Conservation (phyloP, 345 rosid species). For the Eucalyptus marginata region DNA sequence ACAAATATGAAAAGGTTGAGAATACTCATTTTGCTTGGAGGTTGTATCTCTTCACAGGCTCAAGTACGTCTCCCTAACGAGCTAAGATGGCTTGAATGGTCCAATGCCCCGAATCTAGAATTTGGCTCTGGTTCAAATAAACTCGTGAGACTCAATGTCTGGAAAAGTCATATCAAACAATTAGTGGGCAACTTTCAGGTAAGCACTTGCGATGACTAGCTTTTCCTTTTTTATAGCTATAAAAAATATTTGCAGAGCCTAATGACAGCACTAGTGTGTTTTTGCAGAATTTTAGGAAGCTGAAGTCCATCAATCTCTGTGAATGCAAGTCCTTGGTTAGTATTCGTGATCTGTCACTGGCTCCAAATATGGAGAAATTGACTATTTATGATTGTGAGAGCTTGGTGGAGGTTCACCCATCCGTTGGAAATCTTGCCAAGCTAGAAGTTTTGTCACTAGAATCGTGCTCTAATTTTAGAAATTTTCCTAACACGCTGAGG, state of each 20-base stretch:
- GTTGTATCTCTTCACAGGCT: not conserved
- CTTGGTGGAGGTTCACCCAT: not conserved
- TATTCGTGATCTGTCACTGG: rapidly evolving
- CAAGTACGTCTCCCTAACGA: not conserved
- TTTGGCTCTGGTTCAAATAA: not conserved
- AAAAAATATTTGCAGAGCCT: not conserved
- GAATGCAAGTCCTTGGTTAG: not conserved
- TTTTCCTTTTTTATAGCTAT: not conserved
- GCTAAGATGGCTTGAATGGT: not conserved
- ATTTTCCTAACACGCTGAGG: rapidly evolving
- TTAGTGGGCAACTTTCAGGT: not conserved
- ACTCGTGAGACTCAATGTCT: rapidly evolving
- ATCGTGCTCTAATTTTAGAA: rapidly evolving
- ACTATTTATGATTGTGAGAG: rapidly evolving
- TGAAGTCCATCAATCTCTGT: not conserved
- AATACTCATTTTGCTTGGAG: not conserved
- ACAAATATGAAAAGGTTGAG: not conserved
- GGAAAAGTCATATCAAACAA: rapidly evolving
- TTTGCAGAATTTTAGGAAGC: not conserved
- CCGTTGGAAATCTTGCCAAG: rapidly evolving
- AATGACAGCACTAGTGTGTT: not conserved
- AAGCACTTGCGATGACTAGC: not conserved
- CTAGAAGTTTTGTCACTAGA: rapidly evolving
- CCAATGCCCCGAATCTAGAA: not conserved
- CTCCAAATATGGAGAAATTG: not conserved